Evolutionary conservation across 805 yeast species (phyloP), one percentile per base, ranked within the genome.

Genomic region (Isabelozyma gotoi): DNA sequence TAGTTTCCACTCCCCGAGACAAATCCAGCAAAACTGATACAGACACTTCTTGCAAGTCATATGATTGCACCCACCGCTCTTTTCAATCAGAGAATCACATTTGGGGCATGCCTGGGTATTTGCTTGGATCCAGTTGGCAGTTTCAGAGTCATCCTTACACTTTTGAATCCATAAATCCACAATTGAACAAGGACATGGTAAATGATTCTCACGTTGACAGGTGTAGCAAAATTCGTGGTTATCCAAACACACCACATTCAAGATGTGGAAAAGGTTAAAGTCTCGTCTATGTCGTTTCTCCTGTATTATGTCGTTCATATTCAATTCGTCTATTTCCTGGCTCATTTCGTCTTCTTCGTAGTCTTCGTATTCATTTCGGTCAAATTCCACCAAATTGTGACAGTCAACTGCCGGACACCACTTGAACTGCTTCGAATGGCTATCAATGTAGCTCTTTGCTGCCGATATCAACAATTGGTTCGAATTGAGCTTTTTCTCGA

Each of bases 41-140:
- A 62, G 58, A 62, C 99, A 94, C 45, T 81, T 83, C 3, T 78
- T 71, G 62, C 99, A 94, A 1, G 82, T 77, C 96, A 94, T 92
- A 65, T 94, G 99, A 64, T 92, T 92, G 67, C 99, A 94, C 0
- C 99, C 99, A 17, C 97, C 98, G 59, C 86, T 86, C 56, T 92
- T 90, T 59, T 94, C 97, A 49, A 92, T 94, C 20, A 81, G 71
- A 1, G 89, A 70, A 7, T 69, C 68, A 68, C 99, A 94, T 56
- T 80, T 79, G 0, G 97, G 96, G 62, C 99, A 94, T 36, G 79
- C 78, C 52, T 88, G 84, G 1, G 99, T 89, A 60, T 92, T 84
- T 3, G 85, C 81, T 3, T 81, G 74, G 18, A 94, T 82, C 97
- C 98, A 94, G 55, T 84, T 80, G 2, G 84, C 76, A 12, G 96